Base-by-base conservation (phyloP, 805 yeast genomes). In the Kurtzmaniella cleridarum region DNA sequence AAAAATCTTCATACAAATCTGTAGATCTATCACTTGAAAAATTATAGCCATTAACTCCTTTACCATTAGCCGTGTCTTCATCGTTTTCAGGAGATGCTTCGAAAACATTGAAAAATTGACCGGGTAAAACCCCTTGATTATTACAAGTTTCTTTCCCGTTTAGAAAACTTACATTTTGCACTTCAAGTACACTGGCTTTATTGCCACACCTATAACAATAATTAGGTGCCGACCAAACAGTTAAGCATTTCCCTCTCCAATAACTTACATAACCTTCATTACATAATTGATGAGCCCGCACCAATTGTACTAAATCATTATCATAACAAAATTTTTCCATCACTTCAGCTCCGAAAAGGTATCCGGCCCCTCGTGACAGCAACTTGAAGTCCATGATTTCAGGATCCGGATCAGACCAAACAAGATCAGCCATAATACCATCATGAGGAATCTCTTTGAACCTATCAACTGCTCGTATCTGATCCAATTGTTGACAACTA, bases 221-320 rank as follows among this genome's bases (percentile, higher is more conserved):
- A 56, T 93, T 93, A 0, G 99, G 99, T 0, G 98, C 98, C 1
- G 93, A 82, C 99, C 99, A 93, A 6, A 93, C 98, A 0, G 99
- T 93, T 28, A 95, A 81, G 34, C 95, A 86, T 45, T 84, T 74
- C 3, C 96, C 97, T 41, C 79, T 79, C 76, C 95, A 93, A 54
- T 90, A 81, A 38, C 87, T 81, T 47, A 91, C 96, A 55, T 80
- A 93, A 1, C 99, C 99, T 54, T 91, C 96, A 54, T 93, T 93
- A 57, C 98, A 95, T 30, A 93, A 69, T 59, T 93, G 99, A 58
- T 93, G 99, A 0, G 99, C 98, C 32, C 99, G 67, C 33, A 89
- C 75, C 39, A 93, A 81, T 56, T 86, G 91, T 24, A 77, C 79
- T 73, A 89, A 79, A 27, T 75, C 68, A 59, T 93, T 93, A 43